phyloP scores from a whole-genome alignment of 352 stramenopile species.

The Bremia lactucae region DNA sequence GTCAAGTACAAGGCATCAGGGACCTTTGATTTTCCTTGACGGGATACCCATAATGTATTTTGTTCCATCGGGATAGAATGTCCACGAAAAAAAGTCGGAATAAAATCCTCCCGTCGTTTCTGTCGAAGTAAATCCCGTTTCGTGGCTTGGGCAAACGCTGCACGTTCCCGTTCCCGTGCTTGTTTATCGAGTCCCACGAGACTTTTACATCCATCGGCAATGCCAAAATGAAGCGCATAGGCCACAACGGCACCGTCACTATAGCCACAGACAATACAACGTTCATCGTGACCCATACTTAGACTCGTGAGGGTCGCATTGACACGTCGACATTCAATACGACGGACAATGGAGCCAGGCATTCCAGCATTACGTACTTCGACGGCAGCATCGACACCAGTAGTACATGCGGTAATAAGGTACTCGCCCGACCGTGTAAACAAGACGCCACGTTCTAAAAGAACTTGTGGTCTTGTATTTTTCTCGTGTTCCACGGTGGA shows the following conservation, averaged over 20 bases:
- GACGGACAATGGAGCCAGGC: conserved; percentile 44
- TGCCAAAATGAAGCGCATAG: conserved; percentile 74
- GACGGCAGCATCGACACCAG: conserved; percentile 48
- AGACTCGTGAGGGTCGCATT: conserved; percentile 51
- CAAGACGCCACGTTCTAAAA: conserved; percentile 56
- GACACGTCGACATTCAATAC: conserved; percentile 69
- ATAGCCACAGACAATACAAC: conserved; percentile 74
- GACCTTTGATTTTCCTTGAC: conserved; percentile 41
- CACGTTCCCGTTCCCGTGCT: conserved; percentile 64
- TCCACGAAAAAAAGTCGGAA: conserved; percentile 40
- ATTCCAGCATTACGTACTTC: conserved; percentile 64
- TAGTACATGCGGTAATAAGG: conserved; percentile 59
- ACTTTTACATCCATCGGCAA: conserved; percentile 68
- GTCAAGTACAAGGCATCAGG: conserved; percentile 40
- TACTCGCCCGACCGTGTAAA: conserved; percentile 77
- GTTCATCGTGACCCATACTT: conserved; percentile 69
- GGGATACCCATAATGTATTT: conserved; percentile 43
- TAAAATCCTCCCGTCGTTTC: conserved; percentile 38
- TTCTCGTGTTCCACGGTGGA: conserved; percentile 7
- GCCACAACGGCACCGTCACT: conserved; percentile 67
- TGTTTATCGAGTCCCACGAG: conserved; percentile 56
- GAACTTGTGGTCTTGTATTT: conserved; percentile 23
- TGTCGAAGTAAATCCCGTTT: conserved; percentile 58
- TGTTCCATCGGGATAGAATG: conserved; percentile 17
- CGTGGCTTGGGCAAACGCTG: conserved; percentile 60